Percentiles rank a stretch among this genome's conserved stretches.
phyloP scores from a whole-genome alignment of 2,329 filamentous ascomycete species.

The Aspergillus nomiae region DNA sequence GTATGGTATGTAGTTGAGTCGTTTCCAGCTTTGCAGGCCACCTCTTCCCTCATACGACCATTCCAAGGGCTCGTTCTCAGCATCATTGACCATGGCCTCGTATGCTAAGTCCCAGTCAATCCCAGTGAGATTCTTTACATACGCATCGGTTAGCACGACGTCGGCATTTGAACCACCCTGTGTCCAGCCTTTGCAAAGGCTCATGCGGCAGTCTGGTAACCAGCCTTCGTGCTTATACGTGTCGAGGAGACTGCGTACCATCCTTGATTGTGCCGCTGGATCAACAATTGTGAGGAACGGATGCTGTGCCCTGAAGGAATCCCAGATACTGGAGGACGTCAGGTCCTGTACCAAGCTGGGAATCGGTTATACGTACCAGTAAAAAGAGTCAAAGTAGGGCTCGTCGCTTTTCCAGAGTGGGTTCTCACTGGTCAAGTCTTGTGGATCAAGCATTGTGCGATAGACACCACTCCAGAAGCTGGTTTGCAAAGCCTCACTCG shows the following conservation, averaged over 20 bases:
- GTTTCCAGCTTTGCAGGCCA: constrained; percentile 71
- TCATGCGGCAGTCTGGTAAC: constrained; percentile 75
- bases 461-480: constrained; percentile 72
- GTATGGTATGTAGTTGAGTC: constrained; percentile 68
- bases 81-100: constrained; percentile 68
- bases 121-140: constrained; percentile 64
- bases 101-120: constrained; percentile 72
- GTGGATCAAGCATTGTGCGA: constrained; percentile 68
- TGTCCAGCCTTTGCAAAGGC: constrained; percentile 69
- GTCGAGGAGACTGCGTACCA: constrained; percentile 70
- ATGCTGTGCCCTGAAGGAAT: constrained; percentile 68
- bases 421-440: constrained; percentile 74
- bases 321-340: constrained; percentile 57
- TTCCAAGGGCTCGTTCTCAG: constrained; percentile 68
- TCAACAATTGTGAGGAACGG: constrained; percentile 70
- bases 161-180: constrained; percentile 76
- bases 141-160: constrained; percentile 68
- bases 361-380: constrained; percentile 53
- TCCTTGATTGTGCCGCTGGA: constrained; percentile 61
- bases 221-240: constrained; percentile 69
- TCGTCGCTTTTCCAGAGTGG: constrained; percentile 65
- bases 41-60: constrained; percentile 72
- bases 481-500: constrained; percentile 41
- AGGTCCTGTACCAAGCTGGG: not conserved
- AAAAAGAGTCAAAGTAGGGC: constrained; percentile 74